Percentiles rank a stretch among this genome's conserved stretches.
phyloP scores from a whole-genome alignment of 768 basidiomycete species.

The Boletus barrowsii region DNA sequence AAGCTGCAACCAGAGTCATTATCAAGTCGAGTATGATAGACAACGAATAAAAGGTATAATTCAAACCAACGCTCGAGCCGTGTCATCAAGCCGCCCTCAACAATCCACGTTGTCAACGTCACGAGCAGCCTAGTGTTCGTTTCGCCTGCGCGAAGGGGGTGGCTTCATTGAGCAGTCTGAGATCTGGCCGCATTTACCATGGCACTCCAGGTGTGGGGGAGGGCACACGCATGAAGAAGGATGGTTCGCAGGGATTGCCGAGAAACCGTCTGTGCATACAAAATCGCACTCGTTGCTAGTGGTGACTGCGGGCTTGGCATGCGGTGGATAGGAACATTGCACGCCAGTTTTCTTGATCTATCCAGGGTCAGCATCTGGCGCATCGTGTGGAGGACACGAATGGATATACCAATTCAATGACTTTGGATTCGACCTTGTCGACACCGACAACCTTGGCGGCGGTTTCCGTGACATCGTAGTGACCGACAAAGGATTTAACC shows the following conservation, averaged over 20 bases:
- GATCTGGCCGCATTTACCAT: constrained; percentile 30
- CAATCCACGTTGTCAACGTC: too few species aligned
- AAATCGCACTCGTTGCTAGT: constrained; percentile 27
- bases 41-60: too few species aligned
- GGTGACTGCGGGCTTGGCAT: constrained; percentile 21
- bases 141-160: constrained; percentile 18
- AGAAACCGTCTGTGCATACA: constrained; percentile 28
- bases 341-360: constrained; percentile 25
- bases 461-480: constrained; percentile 19
- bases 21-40: constrained; percentile 1
- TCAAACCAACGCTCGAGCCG: too few species aligned
- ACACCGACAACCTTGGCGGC: constrained; percentile 23
- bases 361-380: not conserved
- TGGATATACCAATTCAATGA: constrained; percentile 24
- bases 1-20: not conserved
- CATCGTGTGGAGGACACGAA: not conserved
- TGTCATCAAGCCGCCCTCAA: too few species aligned
- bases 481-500: constrained; percentile 22
- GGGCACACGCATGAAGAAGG: constrained; percentile 30
- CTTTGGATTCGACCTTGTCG: constrained; percentile 17
- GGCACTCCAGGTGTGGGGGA: constrained; percentile 21
- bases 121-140: constrained; percentile 11
- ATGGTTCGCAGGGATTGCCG: constrained; percentile 14
- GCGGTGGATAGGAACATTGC: constrained; percentile 34
- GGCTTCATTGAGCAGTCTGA: constrained; percentile 15